Evolutionary conservation across 225 moss, liverwort and hornwort species (phyloP).

Genomic region (Antitrichia curtipendula): DNA sequence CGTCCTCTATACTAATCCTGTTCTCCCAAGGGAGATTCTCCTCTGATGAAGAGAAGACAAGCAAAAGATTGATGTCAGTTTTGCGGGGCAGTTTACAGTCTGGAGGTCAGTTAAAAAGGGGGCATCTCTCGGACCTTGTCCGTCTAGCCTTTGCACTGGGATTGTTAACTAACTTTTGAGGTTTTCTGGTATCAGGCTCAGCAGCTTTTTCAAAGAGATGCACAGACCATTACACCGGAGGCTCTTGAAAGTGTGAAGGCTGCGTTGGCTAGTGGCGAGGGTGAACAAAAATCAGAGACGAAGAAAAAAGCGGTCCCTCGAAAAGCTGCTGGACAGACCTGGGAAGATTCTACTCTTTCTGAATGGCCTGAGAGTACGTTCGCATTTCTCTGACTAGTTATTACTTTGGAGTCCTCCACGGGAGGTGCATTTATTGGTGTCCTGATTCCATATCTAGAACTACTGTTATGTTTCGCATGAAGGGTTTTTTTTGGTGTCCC

Average conservation of each 20-base stretch:
- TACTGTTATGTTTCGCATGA: background rate
- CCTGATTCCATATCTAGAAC: no score
- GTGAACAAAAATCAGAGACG: slow-evolving; percentile 69
- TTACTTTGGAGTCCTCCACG: background rate
- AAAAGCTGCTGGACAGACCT: slow-evolving; percentile 65
- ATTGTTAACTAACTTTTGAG: background rate
- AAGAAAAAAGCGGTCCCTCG: slow-evolving; percentile 71
- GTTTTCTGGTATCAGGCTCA: slow-evolving; percentile 37
- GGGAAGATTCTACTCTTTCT: slow-evolving; percentile 76
- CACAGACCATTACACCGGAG: slow-evolving; percentile 84
- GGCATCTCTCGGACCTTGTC: background rate
- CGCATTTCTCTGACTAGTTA: background rate
- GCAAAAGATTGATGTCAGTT: background rate
- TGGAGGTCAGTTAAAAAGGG: background rate
- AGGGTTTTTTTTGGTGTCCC: background rate
- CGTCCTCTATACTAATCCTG: background rate
- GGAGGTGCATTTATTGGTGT: background rate
- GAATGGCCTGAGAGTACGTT: slow-evolving; percentile 77
- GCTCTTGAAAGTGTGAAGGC: slow-evolving; percentile 88
- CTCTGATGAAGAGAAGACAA: background rate
- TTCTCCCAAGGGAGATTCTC: background rate
- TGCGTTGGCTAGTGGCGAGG: slow-evolving; percentile 86
- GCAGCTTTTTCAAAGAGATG: slow-evolving; percentile 83
- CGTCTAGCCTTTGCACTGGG: background rate
- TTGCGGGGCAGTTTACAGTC: background rate